A percentile compares a stretch with the other conserved stretches of the same genome.
Evolutionary conservation across 2,329 filamentous ascomycete species (phyloP).

Genomic region (Parastagonospora avenae): DNA sequence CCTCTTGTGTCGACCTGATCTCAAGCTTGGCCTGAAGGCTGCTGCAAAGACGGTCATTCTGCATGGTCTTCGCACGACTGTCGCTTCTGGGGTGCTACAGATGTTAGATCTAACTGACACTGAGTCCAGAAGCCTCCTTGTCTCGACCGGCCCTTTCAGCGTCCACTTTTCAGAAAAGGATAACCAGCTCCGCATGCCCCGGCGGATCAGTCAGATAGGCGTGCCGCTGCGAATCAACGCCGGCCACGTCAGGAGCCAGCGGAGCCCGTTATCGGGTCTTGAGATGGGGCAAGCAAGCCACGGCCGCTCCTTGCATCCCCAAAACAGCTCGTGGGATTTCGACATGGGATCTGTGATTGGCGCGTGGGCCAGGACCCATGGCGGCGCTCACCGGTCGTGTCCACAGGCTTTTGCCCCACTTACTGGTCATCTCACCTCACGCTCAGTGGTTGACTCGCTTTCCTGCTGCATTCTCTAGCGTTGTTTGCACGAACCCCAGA

Average conservation of each 20-base stretch:
- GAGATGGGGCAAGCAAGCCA: constrained; percentile 37
- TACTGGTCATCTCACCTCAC: constrained; percentile 31
- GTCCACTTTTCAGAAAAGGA: constrained; percentile 11
- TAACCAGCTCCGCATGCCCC: constrained; percentile 12
- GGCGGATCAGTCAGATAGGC: constrained; percentile 36
- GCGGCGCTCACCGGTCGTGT: constrained; percentile 34
- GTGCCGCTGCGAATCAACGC: constrained; percentile 39
- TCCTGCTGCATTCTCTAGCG: constrained; percentile 42
- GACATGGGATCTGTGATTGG: constrained; percentile 30
- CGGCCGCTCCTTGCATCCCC: constrained; percentile 42
- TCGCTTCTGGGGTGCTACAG: background rate
- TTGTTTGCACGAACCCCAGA: constrained; percentile 27
- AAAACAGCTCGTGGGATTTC: constrained; percentile 32
- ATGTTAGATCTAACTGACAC: constrained; percentile 3
- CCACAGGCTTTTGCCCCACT: constrained; percentile 23
- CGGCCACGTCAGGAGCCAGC: constrained; percentile 43
- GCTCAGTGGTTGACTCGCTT: constrained; percentile 29
- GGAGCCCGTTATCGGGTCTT: constrained; percentile 46
- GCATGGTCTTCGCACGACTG: constrained; percentile 6
- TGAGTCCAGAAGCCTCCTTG: too few species aligned
- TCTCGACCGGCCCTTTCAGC: constrained; percentile 1
- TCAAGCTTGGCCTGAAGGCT: constrained; percentile 28
- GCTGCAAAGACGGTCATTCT: constrained; percentile 10
- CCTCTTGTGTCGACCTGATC: constrained; percentile 6
- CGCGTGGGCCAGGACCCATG: constrained; percentile 13